Evolutionary conservation across 352 stramenopile genomes (phyloP), one percentile per base, ranked within the genome.

Genomic region (Pythium rhizo-oryzae): DNA sequence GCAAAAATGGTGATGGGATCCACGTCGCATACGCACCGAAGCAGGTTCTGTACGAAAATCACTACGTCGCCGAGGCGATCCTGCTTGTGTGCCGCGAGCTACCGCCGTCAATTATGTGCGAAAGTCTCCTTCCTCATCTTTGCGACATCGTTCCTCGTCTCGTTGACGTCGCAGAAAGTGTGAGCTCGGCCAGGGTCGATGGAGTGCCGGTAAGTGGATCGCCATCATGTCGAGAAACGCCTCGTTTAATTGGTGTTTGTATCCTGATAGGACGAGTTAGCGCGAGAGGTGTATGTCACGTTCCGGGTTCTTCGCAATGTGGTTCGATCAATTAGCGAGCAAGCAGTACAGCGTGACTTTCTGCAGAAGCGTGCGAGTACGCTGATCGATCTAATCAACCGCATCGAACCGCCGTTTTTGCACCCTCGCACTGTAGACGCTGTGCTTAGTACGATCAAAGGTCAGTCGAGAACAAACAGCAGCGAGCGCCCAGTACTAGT

Each of bases 241-340:
- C 15, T 58, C 1, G 9, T 4, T 30, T 56, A 16, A 35, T 55
- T 21, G 12, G 23, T 13, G 4, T 52, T 33, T 62, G 19, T 58
- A 13, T 47, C 56, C 16, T 57, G 28, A 8, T 23, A 93, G 84
- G 79, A 85, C 28, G 85, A 91, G 39, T 70, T 93, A 13, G 85
- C 76, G 11, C 79, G 80, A 5, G 85, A 93, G 41, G 82, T 93
- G 28, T 92, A 93, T 64, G 82, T 93, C 16, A 75, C 84, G 4
- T 68, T 91, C 33, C 82, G 85, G 7, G 76, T 92, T 41, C 56
- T 93, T 33, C 72, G 85, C 18, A 79, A 91, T 47, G 74, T 90
- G 13, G 64, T 92, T 11, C 83, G 82, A 57, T 84, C 73, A 8
- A 56, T 91, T n/a, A 81, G 69, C 35, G 83, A 93, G 15, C 54